phyloP scores from a whole-genome alignment of 768 basidiomycete species.

The Trametes elegans region DNA sequence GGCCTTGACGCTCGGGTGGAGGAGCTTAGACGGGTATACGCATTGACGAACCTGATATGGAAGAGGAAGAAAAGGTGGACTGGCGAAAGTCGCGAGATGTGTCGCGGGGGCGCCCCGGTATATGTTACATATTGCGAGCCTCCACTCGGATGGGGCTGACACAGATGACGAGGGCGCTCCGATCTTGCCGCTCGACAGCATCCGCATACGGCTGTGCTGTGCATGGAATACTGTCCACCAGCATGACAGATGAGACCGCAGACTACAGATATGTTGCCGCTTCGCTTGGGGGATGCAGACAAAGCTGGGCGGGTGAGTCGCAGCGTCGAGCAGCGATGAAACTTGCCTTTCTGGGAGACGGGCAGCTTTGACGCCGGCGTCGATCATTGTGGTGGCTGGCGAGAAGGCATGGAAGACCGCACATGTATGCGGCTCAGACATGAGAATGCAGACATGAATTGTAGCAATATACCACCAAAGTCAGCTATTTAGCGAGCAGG shows the following conservation, averaged over 20 bases:
- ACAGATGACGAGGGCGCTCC: conserved; percentile 4
- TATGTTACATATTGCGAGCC: conserved; percentile 2
- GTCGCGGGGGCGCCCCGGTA: conserved; percentile 3
- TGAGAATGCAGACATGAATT: conserved; percentile 8
- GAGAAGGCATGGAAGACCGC: background rate
- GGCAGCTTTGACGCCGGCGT: background rate
- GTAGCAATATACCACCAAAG: background rate
- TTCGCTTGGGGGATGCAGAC: background rate
- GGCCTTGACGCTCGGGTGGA: background rate
- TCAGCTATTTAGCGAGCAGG: background rate
- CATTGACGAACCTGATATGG: conserved; percentile 1
- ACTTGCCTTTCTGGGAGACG: background rate
- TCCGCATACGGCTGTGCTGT: conserved; percentile 11
- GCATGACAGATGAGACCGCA: background rate
- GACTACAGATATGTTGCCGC: background rate
- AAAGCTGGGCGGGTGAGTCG: background rate
- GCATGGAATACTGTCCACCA: background rate
- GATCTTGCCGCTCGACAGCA: conserved; percentile 11
- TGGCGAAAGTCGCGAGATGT: background rate
- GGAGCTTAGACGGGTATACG: background rate
- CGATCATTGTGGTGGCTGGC: conserved; percentile 1
- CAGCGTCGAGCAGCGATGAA: background rate
- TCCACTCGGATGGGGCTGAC: conserved; percentile 11
- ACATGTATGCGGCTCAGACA: background rate
- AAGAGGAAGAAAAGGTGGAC: background rate